A percentile compares a stretch with the other conserved stretches of the same genome.
phyloP scores from a whole-genome alignment of 176 grass and related monocot genomes.

The Tuctoria greenei region DNA sequence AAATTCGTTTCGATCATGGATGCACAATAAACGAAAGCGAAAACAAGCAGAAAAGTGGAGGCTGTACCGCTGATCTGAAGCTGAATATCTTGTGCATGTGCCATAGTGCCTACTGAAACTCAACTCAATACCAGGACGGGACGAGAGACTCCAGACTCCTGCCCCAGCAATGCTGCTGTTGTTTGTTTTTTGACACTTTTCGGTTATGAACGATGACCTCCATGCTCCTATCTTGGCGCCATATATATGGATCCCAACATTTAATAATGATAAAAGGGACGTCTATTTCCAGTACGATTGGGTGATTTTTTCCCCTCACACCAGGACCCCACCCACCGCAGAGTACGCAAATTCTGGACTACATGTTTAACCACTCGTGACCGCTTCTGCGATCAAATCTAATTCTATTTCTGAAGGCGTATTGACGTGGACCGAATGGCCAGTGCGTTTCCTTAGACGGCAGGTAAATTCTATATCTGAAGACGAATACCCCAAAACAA shows the following conservation, averaged over 20 bases:
- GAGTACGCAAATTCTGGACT: neutral
- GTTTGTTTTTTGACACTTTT: neutral
- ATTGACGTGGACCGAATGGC: neutral
- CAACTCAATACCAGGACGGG: neutral
- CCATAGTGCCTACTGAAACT: conserved; percentile 27
- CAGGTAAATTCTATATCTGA: neutral
- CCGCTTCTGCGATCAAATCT: neutral
- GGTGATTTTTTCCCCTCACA: neutral
- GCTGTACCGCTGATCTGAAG: conserved; percentile 51
- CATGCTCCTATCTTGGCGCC: neutral
- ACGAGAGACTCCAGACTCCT: neutral
- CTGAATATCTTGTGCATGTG: conserved; percentile 50
- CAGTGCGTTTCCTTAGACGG: neutral
- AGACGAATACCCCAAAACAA: neutral
- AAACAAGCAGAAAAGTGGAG: neutral
- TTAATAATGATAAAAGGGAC: neutral
- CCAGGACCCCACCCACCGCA: neutral
- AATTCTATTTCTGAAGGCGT: neutral
- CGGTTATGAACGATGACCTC: neutral
- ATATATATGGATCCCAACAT: conserved; percentile 27
- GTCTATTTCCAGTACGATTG: neutral
- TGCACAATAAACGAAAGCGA: neutral
- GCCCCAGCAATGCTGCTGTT: neutral
- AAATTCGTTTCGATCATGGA: neutral
- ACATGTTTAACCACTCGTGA: neutral